Base-by-base conservation (phyloP, 805 yeast species). In the Pichia occidentalis region DNA sequence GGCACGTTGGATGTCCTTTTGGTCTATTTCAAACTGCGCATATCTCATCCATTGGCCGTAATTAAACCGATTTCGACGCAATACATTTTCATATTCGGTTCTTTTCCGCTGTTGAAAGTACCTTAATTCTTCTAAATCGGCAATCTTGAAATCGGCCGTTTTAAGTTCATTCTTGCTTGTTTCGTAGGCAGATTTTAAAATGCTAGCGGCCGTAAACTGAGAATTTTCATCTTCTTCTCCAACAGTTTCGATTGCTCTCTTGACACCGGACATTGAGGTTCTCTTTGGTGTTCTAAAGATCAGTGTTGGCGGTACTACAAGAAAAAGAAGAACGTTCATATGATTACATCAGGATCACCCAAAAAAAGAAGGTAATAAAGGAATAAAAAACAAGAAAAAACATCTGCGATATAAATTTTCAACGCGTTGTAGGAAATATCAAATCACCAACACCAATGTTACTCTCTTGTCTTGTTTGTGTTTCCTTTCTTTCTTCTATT, bases 41-140 rank as follows among this genome's bases (percentile, higher is more conserved):
- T 90, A 92, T 39, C 96, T 67, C 55, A 85, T 69, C 96, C 97
- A 92, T 55, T 87, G 95, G 2, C 85, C 81, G 51, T 73, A 68
- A 52, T 86, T 87, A 24, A 81, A 71, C 42, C 95, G 64, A 55
- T 90, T 90, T 48, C 92, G 71, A 49, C 92, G 75, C 37, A 92
- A 61, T n/a, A 88, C 94, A 47, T 79, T 79, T 60, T 92, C 97
- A 55, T 68, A 90, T 48, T 85, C 95, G 24, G 73, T 70, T 43
- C 98, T 65, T 49, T 83, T 85, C 19, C 87, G 65, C 19, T 81
- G 69, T 55, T 86, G 96, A 42, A 63, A 70, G 47, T 85, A 90
- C 32, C 71, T 68, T 13, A 85, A 68, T 60, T 90, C 97, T 47
- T 86, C 95, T 7, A 81, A 55, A 57, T 90, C 97, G 14, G 71